Evolutionary conservation across 2,329 filamentous ascomycete species (phyloP).

Genomic region (Penicillium olsonii): DNA sequence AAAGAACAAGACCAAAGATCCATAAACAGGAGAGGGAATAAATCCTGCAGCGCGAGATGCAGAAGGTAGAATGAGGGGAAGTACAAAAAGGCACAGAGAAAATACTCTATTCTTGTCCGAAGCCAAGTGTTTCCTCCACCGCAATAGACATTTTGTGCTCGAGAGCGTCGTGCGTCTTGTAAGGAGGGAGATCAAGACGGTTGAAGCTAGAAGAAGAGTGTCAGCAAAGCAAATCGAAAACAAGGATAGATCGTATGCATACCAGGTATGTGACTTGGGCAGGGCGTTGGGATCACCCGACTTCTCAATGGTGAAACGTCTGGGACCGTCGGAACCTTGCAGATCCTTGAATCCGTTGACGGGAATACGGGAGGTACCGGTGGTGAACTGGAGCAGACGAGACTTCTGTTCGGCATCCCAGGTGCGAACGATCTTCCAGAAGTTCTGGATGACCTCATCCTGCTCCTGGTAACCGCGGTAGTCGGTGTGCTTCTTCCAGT

Average conservation of each 20-base stretch:
- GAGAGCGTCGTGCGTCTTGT: constrained; percentile 83
- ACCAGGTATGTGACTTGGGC: constrained; percentile 98
- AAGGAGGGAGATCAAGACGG: constrained; percentile 88
- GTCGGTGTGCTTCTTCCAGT: constrained; percentile 99
- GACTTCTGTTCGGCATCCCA: constrained; percentile 99
- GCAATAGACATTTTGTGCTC: constrained; percentile 92
- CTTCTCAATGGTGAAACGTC: constrained; percentile 97
- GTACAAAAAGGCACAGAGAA: constrained; percentile 9
- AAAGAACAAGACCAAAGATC: constrained; percentile 11
- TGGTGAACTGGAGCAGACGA: constrained; percentile 92
- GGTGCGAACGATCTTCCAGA: constrained; percentile 92
- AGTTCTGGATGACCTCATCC: constrained; percentile 96
- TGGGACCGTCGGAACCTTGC: constrained; percentile 91
- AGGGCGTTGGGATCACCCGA: constrained; percentile 86
- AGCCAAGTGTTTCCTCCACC: constrained; percentile 97
- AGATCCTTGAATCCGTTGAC: constrained; percentile 99
- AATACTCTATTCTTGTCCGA: constrained; percentile 82
- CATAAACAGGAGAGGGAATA: constrained; percentile 11
- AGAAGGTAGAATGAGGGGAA: constrained; percentile 4
- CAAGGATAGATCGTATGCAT: constrained; percentile 44
- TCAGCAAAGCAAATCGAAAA: constrained; percentile 21
- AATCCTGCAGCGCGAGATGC: constrained; percentile 6
- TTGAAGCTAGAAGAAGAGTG: constrained; percentile 72
- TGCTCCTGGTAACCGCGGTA: constrained; percentile 98
- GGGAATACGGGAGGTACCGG: constrained; percentile 94